These are phyloP conservation scores for Cercospora berteroae DNA, from an alignment of 2,329 filamentous ascomycete genomes.

Conservation along the genomic window DNA sequence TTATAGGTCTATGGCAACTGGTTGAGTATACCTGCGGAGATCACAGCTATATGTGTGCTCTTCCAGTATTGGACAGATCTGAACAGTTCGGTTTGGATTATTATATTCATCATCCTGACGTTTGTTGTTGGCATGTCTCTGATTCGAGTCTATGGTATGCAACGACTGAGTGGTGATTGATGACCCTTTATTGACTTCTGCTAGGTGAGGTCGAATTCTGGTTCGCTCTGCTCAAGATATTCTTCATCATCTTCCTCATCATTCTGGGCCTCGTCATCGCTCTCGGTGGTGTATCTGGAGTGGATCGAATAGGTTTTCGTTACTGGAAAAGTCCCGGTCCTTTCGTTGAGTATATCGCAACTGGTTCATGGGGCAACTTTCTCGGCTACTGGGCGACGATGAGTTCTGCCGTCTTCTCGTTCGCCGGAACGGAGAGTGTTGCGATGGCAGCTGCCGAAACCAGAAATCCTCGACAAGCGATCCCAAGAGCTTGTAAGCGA, in stretches of 20 bases:
- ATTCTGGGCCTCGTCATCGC: conserved; percentile 45
- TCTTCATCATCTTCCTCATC: conserved; percentile 47
- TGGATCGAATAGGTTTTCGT: conserved; percentile 45
- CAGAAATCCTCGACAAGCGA: conserved; percentile 29
- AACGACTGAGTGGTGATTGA: background rate
- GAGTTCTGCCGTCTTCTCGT: conserved; percentile 27
- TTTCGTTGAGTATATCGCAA: conserved; percentile 43
- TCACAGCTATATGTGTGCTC: conserved; percentile 34
- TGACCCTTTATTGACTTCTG: background rate
- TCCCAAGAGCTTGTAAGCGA: conserved; percentile 28
- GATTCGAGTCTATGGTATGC: conserved; percentile 42
- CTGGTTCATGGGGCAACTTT: conserved; percentile 41
- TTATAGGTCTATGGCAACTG: conserved; percentile 30
- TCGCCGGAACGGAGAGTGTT: conserved; percentile 29
- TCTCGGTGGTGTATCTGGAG: conserved; percentile 44
- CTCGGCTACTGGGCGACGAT: conserved; percentile 41
- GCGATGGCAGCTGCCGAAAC: conserved; percentile 31
- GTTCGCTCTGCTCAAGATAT: conserved; percentile 47
- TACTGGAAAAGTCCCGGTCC: conserved; percentile 47
- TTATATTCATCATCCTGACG: conserved; percentile 36
- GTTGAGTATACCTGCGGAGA: conserved; percentile 37
- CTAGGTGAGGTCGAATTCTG: conserved; percentile 46
- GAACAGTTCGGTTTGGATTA: conserved; percentile 38
- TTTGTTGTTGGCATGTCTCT: conserved; percentile 37
- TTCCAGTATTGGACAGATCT: conserved; percentile 36